Percentiles rank a stretch among this genome's conserved stretches.
phyloP scores from a whole-genome alignment of 768 basidiomycete genomes.

The Sporobolomyces phaffii region DNA sequence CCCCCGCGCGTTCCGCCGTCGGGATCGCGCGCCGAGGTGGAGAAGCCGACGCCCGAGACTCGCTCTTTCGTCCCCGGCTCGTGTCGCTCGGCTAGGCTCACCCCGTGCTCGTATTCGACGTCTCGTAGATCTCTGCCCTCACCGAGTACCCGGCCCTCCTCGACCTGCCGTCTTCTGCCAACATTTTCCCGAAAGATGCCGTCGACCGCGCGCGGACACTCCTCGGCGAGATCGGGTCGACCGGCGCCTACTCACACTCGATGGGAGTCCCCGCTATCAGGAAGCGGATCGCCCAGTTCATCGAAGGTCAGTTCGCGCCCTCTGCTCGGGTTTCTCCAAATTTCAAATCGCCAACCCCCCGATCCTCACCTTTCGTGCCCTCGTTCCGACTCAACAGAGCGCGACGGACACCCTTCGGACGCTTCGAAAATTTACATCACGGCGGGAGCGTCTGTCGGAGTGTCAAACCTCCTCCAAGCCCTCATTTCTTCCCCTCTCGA shows the following conservation, averaged over 20 bases:
- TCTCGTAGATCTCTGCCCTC: slow-evolving; percentile 71
- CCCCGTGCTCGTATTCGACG: background rate
- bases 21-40: too few species aligned
- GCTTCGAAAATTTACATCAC: slow-evolving; percentile 89
- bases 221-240: slow-evolving; percentile 76
- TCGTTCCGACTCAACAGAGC: slow-evolving; percentile 52
- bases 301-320: slow-evolving; percentile 58
- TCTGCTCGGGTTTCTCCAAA: too few species aligned
- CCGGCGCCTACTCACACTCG: slow-evolving; percentile 92
- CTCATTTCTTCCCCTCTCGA: slow-evolving; percentile 63
- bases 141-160: slow-evolving; percentile 85
- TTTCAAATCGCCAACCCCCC: background rate
- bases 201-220: slow-evolving; percentile 74
- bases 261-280: slow-evolving; percentile 88
- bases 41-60: too few species aligned
- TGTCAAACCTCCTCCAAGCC: slow-evolving; percentile 76
- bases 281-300: slow-evolving; percentile 79
- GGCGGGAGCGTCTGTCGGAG: slow-evolving; percentile 86
- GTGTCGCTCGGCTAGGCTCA: background rate
- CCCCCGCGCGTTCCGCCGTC: too few species aligned
- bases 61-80: too few species aligned
- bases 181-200: slow-evolving; percentile 78
- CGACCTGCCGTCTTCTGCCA: slow-evolving; percentile 58
- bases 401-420: slow-evolving; percentile 78
- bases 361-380: background rate